A percentile compares a stretch with the other conserved stretches of the same genome.
phyloP scores from a whole-genome alignment of 352 stramenopile genomes.

The Discostella stelligera region DNA sequence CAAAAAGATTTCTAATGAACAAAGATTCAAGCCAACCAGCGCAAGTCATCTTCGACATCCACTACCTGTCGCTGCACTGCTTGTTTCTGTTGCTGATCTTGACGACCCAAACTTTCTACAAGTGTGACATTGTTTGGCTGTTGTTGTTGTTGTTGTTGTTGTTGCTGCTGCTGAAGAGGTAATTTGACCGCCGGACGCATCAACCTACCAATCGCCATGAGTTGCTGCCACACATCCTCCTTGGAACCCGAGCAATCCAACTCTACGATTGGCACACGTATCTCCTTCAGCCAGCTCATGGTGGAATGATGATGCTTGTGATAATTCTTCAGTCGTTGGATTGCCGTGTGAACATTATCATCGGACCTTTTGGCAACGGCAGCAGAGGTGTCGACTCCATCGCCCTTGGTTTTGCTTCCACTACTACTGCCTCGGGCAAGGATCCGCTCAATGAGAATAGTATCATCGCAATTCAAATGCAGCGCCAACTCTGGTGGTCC shows the following conservation, averaged over 20 bases:
- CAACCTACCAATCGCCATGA: constrained; percentile 72
- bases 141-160: not conserved
- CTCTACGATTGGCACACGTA: constrained; percentile 76
- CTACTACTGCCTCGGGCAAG: constrained; percentile 82
- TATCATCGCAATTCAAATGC: constrained; percentile 89
- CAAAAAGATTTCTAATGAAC: not conserved
- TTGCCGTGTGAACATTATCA: constrained; percentile 96
- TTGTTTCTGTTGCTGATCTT: constrained; percentile 2
- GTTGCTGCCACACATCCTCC: constrained; percentile 75
- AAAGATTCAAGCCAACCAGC: constrained; percentile 33
- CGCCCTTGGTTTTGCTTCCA: constrained; percentile 11
- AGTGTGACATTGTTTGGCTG: not conserved
- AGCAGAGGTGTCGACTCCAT: constrained; percentile 73
- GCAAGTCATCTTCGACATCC: constrained; percentile 24
- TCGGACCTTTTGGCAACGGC: constrained; percentile 84
- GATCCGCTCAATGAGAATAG: constrained; percentile 92
- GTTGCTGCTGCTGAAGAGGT: constrained; percentile 12
- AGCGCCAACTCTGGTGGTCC: constrained; percentile 80
- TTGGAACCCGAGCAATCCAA: constrained; percentile 73
- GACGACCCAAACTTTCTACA: too few relatives aligned
- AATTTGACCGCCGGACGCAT: constrained; percentile 68
- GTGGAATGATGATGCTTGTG: constrained; percentile 85
- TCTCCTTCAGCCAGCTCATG: constrained; percentile 70
- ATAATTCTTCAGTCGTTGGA: constrained; percentile 93
- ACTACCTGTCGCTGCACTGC: constrained; percentile 2